Evolutionary conservation across 2,329 filamentous ascomycete species (phyloP).

Genomic region (Talaromyces verruculosus): DNA sequence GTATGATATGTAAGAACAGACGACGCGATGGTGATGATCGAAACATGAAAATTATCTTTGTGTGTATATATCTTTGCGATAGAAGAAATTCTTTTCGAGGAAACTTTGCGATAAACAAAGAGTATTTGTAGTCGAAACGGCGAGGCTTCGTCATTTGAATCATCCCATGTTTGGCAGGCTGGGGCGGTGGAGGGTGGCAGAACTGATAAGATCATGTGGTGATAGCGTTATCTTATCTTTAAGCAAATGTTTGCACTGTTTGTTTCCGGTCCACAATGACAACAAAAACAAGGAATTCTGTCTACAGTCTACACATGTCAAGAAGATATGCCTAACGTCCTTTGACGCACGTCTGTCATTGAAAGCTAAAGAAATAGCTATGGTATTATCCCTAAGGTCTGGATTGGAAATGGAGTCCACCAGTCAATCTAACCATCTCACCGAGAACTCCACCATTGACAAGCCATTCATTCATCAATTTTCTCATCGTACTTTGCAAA

Average conservation of each 20-base stretch:
- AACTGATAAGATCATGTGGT: neutral
- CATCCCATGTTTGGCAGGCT: neutral
- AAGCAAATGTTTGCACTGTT: neutral
- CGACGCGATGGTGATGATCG: slow-evolving; percentile 1
- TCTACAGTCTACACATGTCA: neutral
- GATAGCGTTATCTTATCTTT: neutral
- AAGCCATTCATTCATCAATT: neutral
- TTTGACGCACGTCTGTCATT: neutral
- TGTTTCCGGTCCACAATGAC: neutral
- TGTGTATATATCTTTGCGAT: neutral
- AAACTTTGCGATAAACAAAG: neutral
- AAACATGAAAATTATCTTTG: slow-evolving; percentile 13
- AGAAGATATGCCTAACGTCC: neutral
- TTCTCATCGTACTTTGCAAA: slow-evolving; percentile 26
- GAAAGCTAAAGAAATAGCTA: neutral
- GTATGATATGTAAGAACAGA: slow-evolving; percentile 4
- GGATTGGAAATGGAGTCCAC: neutral
- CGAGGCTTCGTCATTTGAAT: neutral
- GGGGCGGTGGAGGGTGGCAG: neutral
- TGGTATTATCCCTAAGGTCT: neutral
- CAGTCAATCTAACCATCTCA: neutral
- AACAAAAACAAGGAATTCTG: neutral
- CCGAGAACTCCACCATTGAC: neutral
- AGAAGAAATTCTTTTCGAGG: neutral
- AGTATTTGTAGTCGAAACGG: neutral